These are phyloP conservation scores for Aspergillus ustus DNA, from an alignment of 2,329 filamentous ascomycete species.

Conservation along the genomic window DNA sequence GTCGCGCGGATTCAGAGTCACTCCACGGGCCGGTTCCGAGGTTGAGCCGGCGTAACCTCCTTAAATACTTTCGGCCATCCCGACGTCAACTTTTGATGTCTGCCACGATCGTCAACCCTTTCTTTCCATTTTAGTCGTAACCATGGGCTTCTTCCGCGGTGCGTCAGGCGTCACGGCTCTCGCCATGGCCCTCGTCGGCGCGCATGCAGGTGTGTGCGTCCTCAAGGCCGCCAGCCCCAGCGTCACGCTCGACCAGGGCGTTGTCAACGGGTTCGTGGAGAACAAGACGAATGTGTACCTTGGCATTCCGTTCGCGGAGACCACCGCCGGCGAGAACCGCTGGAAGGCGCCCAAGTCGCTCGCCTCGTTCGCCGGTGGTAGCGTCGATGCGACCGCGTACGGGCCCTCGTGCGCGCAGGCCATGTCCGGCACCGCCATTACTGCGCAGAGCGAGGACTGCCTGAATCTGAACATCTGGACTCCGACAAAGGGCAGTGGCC, in stretches of 20 bases:
- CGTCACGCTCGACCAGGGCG: constrained; percentile 27
- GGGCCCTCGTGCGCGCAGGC: constrained; percentile 29
- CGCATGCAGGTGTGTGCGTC: not conserved
- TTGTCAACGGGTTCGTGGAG: constrained; percentile 29
- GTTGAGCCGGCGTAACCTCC: not conserved
- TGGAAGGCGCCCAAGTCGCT: constrained; percentile 27
- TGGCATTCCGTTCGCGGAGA: constrained; percentile 29
- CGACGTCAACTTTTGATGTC: not conserved
- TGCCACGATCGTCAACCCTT: not conserved
- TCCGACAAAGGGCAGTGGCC: constrained; percentile 15
- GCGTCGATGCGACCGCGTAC: constrained; percentile 25
- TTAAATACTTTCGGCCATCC: not conserved
- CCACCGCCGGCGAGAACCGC: constrained; percentile 27
- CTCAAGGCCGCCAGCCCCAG: not conserved
- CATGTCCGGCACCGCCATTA: constrained; percentile 28
- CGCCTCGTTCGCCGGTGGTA: constrained; percentile 12
- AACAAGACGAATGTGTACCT: constrained; percentile 32
- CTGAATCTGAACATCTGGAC: constrained; percentile 30
- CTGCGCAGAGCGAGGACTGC: constrained; percentile 29
- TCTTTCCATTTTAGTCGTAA: not conserved
- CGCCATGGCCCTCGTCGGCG: constrained; percentile 18
- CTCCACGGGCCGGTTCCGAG: not conserved
- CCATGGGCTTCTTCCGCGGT: constrained; percentile 19
- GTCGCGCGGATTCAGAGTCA: not conserved
- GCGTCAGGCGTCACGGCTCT: constrained; percentile 20